Base-by-base conservation (phyloP, 192 early-diverging fungal genomes). In the Entomortierella chlamydospora region DNA sequence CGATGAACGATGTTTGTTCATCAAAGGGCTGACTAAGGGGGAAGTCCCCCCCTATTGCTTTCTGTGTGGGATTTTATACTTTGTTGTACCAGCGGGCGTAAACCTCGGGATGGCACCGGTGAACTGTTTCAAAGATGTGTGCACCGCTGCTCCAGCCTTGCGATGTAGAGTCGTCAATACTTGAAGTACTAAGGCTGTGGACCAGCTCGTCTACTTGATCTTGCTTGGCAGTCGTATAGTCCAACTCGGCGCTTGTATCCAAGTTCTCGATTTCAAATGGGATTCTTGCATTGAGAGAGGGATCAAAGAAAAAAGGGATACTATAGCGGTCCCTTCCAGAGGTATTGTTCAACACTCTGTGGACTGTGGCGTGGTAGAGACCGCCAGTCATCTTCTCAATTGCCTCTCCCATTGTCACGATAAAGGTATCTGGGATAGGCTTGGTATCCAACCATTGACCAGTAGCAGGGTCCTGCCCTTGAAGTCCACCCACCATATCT, bases 401-500 rank as follows among this genome's bases (percentile, higher is more conserved):
- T 5, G 85, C 82, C n/a, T 89, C 87, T 47, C 90, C 90, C 67
- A 90, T 88, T 23, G 90, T 91, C 29, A 91, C 88, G 20, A 91
- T 84, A 73, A 91, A 87, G 10, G 89, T 88, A 25, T 84, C 66
- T 0, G 85, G 84, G 22, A 90, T 77, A 0, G 90, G 84, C 3
- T 74, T 66, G 0, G 90, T 88, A 41, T 90, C 85, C 78, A 91
- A 81, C 89, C 90, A 91, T 55, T 83, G 29, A 13, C 90, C 90
- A 17, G 76, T 66, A 4, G 64, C 33, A n/a, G 83, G 81, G 61
- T 83, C 82, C 57, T 91, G 90, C 15, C 90, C 89, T 56, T 91
- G 90, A n/a, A 91, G 53, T 7, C 88, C 90, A 8, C 85, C 87
- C 11, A 88, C 83, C 37, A 81, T 70, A 49, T 84, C 88, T 79